Conservation (phyloP, 768 basidiomycete genomes). For the Tubosaeta sp. region DNA sequence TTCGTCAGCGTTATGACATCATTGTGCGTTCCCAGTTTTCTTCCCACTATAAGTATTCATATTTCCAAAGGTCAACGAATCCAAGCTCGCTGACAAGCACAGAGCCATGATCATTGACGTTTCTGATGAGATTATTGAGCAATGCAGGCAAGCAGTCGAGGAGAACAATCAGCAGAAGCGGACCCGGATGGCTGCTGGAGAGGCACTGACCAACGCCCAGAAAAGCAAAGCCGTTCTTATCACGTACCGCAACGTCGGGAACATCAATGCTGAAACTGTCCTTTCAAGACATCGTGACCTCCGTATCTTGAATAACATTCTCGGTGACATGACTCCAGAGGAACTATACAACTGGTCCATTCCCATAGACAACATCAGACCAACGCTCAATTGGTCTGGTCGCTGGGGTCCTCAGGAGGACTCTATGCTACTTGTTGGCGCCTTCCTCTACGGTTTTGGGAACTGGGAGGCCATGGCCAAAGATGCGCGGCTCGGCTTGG, state of each 20-base stretch:
- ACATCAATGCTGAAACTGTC: conserved; percentile 97
- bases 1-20: conserved; percentile 87
- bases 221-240: conserved; percentile 98
- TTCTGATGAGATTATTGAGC: conserved; percentile 87
- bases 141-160: conserved; percentile 78
- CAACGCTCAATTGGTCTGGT: conserved; percentile 94
- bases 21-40: conserved; percentile 59
- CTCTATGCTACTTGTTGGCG: conserved; percentile 90
- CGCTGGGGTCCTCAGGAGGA: conserved; percentile 93
- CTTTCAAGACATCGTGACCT: conserved; percentile 87
- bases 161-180: conserved; percentile 82
- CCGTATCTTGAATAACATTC: conserved; percentile 78
- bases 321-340: conserved; percentile 54
- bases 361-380: conserved; percentile 89
- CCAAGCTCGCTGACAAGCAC: conserved; percentile 93
- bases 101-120: conserved; percentile 86
- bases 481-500: conserved; percentile 76
- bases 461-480: conserved; percentile 96
- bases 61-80: conserved; percentile 68
- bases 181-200: conserved; percentile 69
- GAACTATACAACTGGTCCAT: conserved; percentile 82
- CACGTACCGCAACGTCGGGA: conserved; percentile 81
- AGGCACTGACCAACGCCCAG: conserved; percentile 86
- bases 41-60: neutral
- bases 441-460: conserved; percentile 90